Conservation (phyloP, 2,329 filamentous ascomycete species). For the Fusarium denticulatum region DNA sequence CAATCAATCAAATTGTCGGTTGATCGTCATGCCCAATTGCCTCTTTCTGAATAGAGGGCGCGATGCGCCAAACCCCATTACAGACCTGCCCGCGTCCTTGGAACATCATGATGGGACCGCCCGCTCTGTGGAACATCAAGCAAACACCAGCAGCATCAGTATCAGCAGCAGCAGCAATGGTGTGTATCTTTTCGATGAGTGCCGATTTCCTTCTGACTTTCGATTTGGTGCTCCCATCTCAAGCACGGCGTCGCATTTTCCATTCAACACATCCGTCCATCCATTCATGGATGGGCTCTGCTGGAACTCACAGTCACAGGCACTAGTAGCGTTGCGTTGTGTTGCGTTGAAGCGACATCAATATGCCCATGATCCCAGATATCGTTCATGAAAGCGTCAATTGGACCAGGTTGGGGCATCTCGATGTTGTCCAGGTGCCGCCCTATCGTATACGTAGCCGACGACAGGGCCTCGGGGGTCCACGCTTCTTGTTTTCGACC, state of each 20-base stretch:
- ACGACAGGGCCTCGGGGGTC: slow-evolving; percentile 32
- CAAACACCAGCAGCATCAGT: slow-evolving; percentile 3
- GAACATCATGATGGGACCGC: slow-evolving; percentile 25
- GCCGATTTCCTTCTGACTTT: neutral
- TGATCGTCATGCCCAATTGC: slow-evolving; percentile 29
- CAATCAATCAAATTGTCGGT: slow-evolving; percentile 31
- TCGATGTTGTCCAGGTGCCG: slow-evolving; percentile 38
- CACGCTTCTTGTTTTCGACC: slow-evolving; percentile 35
- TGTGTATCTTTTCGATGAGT: slow-evolving; percentile 2
- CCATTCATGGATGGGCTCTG: neutral
- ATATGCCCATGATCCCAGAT: slow-evolving; percentile 28
- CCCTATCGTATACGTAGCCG: slow-evolving; percentile 37
- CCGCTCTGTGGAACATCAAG: slow-evolving; percentile 21
- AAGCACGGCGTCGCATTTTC: neutral
- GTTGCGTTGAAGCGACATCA: slow-evolving; percentile 27
- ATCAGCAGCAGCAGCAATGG: neutral
- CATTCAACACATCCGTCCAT: neutral
- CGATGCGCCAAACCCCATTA: slow-evolving; percentile 29
- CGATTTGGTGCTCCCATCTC: neutral
- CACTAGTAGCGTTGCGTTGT: slow-evolving; percentile 21
- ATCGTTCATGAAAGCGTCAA: slow-evolving; percentile 34
- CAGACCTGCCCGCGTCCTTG: slow-evolving; percentile 25
- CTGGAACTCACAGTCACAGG: slow-evolving; percentile 22
- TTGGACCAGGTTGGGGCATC: slow-evolving; percentile 38
- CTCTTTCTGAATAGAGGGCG: slow-evolving; percentile 28